These are phyloP conservation scores for Boletus huronensis DNA, from an alignment of 768 basidiomycete genomes.

Conservation along the genomic window DNA sequence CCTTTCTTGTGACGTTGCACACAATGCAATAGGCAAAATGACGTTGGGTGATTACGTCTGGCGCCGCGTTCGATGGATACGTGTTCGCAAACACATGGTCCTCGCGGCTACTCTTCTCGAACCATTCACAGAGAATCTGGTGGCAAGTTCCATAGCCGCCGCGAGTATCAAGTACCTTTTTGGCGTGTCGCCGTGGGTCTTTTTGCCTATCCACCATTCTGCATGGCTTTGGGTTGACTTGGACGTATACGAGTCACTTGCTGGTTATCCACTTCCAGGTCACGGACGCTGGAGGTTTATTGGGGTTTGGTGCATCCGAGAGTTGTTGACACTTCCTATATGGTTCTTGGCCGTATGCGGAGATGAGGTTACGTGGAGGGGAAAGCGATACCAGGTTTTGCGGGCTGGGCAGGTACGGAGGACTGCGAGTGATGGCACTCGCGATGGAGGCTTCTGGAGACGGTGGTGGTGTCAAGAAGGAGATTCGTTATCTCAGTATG, in stretches of 20 bases:
- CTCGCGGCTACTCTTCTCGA: constrained; percentile 81
- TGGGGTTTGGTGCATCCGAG: constrained; percentile 74
- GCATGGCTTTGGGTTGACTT: constrained; percentile 79
- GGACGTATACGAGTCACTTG: constrained; percentile 75
- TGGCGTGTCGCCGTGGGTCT: constrained; percentile 50
- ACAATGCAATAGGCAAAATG: constrained; percentile 89
- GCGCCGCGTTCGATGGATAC: constrained; percentile 93
- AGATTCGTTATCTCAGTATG: constrained; percentile 14
- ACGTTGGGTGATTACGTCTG: constrained; percentile 78
- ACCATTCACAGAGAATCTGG: constrained; percentile 86
- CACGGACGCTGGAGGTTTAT: constrained; percentile 57
- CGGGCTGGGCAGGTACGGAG: constrained; percentile 65
- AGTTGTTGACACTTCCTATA: constrained; percentile 83
- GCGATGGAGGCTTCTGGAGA: constrained; percentile 25
- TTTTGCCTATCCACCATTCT: constrained; percentile 56
- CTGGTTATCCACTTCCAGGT: constrained; percentile 56
- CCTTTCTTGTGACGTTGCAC: constrained; percentile 85
- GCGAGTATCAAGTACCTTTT: constrained; percentile 50
- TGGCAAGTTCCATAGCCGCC: constrained; percentile 63
- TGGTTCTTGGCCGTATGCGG: constrained; percentile 82
- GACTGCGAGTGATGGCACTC: constrained; percentile 17
- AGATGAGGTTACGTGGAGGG: constrained; percentile 84
- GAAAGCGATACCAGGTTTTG: constrained; percentile 68
- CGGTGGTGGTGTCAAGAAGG: constrained; percentile 19
- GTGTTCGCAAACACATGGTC: constrained; percentile 94